Percentiles rank a stretch among this genome's conserved stretches.
These are phyloP conservation scores for Castanospermum australe DNA, from an alignment of 306 rosid genomes.

Conservation along the genomic window DNA sequence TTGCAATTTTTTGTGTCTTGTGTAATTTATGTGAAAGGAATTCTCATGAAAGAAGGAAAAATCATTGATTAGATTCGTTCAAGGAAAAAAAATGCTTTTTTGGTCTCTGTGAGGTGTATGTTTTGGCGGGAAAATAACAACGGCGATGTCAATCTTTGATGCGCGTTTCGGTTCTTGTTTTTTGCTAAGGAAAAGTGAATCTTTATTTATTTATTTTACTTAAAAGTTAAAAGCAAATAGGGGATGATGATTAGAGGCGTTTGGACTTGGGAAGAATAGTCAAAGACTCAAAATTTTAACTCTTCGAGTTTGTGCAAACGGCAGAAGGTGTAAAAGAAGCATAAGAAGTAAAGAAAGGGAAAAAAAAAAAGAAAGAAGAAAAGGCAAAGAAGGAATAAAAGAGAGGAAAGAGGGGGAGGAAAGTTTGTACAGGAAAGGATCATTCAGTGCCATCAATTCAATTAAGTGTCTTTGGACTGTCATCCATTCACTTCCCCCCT, in stretches of 20 bases:
- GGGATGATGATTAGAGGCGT: neutral
- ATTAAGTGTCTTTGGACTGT: constrained; percentile 64
- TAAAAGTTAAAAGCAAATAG: no score
- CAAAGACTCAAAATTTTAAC: constrained; percentile 27
- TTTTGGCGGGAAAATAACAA: neutral
- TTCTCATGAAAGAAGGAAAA: no score
- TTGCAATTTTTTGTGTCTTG: no score
- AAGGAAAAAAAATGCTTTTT: no score
- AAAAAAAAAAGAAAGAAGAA: constrained; percentile 9
- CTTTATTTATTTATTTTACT: neutral
- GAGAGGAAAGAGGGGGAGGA: constrained; percentile 29
- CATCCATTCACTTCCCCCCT: constrained; percentile 54
- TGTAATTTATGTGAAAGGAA: no score
- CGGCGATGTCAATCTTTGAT: neutral
- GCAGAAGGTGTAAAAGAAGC: constrained; percentile 14
- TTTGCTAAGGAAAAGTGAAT: neutral
- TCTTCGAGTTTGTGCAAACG: constrained; percentile 42
- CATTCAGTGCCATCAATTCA: constrained; percentile 56
- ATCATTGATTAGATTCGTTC: no score
- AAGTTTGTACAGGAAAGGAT: constrained; percentile 47
- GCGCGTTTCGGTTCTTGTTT: neutral
- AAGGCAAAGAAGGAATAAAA: constrained; percentile 8
- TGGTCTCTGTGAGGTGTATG: no score
- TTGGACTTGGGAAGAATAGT: constrained; percentile 34
- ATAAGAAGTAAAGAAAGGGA: constrained; percentile 12